Base-by-base conservation (phyloP, 352 stramenopile species). In the Phytophthora podocarpi region DNA sequence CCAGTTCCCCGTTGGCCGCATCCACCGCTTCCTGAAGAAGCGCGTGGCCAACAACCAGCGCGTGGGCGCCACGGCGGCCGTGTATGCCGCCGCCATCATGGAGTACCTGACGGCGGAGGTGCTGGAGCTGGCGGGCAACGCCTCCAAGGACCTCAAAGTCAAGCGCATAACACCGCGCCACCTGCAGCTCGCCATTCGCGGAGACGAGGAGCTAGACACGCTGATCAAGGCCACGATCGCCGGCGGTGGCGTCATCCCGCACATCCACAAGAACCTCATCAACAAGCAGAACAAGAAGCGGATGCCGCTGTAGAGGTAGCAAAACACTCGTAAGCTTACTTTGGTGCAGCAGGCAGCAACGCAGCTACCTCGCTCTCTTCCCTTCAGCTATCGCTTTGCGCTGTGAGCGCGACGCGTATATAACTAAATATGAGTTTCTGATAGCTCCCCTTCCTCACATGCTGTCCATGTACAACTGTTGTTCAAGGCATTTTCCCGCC, bases 201-300 rank as follows among this genome's bases (percentile, higher is more conserved):
- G 98, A 91, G 98, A 99, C 67, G 98, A 99, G 82, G 98, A 99
- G 82, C 89, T 99, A 39, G 97, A 99, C 35, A 80, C 72, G 64
- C 56, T 99, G 47, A 99, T 99, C 80, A 99, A 99, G 87, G 98
- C 97, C 27, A 99, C 98, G 46, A 99, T 99, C 83, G 98, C 98
- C 18, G 98, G 98, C 63, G 98, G 98, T 68, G 98, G 98, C 90
- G 98, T 99, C 52, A 99, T 99, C 70, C 98, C 98, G 28, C 95
- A 99, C 84, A 99, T 99, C 76, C 98, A 99, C 95, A 99, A 99
- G 85, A 98, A 95, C 43, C 95, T 99, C 45, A 99, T 99, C 77
- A 99, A 98, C 88, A 99, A 99, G 88, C 78, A 91, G 66, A 82
- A 77, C 51, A 96, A 96, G 76, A 95, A 96, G 80, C 92, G 91